These are phyloP conservation scores for Sphaerosporella brunnea DNA, from an alignment of 495 filamentous ascomycete species.

Conservation along the genomic window DNA sequence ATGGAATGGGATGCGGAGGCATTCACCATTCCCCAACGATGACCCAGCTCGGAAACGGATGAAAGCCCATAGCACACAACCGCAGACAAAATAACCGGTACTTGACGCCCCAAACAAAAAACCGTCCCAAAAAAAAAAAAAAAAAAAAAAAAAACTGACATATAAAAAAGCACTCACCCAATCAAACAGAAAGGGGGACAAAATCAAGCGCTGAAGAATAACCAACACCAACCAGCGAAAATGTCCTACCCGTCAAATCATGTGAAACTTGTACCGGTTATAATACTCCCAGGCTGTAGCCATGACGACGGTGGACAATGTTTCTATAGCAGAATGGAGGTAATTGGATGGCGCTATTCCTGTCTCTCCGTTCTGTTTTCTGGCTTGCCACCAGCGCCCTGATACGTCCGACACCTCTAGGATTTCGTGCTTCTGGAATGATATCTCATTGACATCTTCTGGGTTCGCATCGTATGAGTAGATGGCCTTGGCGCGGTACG, in stretches of 20 bases:
- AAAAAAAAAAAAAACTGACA: background rate
- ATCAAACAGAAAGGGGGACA: constrained; percentile 21
- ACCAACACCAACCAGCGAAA: no score
- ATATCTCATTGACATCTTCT: constrained; percentile 95
- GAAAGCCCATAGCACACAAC: no score
- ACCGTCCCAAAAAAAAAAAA: background rate
- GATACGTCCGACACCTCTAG: constrained; percentile 94
- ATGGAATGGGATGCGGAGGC: no score
- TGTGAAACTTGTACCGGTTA: background rate
- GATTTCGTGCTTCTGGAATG: constrained; percentile 90
- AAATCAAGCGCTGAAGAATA: no score
- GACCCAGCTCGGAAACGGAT: no score
- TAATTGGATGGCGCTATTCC: constrained; percentile 98
- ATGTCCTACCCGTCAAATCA: no score
- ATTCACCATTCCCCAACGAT: no score
- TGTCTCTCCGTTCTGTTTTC: constrained; percentile 85
- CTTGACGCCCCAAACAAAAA: no score
- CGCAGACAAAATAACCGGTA: no score
- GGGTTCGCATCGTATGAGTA: constrained; percentile 98
- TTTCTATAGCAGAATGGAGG: constrained; percentile 74
- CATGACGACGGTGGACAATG: no score
- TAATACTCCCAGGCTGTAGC: no score
- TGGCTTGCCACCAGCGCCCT: constrained; percentile 96
- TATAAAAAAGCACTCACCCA: constrained; percentile 20
- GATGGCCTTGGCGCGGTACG: constrained; percentile 92